These are phyloP conservation scores for Abelmoschus esculentus DNA, from an alignment of 345 rosid species.

Conservation along the genomic window DNA sequence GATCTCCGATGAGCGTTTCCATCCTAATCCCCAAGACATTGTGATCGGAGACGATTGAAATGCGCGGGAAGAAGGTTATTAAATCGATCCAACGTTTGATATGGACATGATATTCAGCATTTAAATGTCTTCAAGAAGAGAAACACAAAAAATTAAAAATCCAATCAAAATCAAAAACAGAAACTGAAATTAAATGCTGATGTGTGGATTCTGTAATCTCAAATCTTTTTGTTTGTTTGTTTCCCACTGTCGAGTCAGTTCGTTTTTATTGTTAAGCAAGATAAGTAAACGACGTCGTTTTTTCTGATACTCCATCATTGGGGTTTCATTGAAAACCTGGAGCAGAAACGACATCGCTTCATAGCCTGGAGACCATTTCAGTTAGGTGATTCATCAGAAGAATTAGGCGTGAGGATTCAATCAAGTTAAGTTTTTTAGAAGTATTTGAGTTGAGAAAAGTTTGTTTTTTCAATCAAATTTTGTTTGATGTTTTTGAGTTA, in stretches of 20 bases:
- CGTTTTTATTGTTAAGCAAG: not conserved
- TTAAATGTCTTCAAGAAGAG: not conserved
- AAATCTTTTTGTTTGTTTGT: not conserved
- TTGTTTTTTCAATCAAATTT: no score
- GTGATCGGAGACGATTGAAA: conserved; percentile 5
- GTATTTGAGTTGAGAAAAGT: no score
- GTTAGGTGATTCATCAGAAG: no score
- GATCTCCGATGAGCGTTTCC: conserved; percentile 84
- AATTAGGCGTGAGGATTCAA: no score
- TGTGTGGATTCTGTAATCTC: not conserved
- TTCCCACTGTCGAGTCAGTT: not conserved
- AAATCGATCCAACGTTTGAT: conserved; percentile 23
- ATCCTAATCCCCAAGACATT: conserved; percentile 98
- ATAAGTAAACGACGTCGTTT: not conserved
- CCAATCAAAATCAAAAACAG: no score
- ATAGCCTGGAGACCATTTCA: no score
- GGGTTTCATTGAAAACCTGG: no score
- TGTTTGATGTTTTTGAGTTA: no score
- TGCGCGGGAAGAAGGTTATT: not conserved
- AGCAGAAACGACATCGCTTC: no score
- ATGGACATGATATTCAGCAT: not conserved
- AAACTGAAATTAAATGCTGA: no score
- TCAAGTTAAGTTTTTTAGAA: no score
- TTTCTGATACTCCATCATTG: no score
- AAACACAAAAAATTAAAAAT: not conserved